Conservation (phyloP, 805 yeast genomes). For the Myxozyma kluyveri region DNA sequence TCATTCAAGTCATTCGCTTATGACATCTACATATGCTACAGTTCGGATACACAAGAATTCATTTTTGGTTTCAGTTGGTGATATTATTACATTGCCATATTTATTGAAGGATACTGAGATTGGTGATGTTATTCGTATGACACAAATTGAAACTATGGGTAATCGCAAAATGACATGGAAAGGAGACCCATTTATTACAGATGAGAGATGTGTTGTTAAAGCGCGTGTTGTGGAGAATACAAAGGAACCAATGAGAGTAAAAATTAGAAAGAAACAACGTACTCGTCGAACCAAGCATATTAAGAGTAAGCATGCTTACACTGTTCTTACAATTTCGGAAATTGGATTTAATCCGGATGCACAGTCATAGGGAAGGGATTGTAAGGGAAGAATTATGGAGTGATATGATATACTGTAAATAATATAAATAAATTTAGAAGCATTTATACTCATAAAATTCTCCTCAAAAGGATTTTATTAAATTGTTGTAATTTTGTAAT, state of each 20-base stretch:
- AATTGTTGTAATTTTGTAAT: too few species aligned
- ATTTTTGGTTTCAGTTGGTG: conserved; percentile 89
- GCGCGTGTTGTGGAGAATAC: conserved; percentile 33
- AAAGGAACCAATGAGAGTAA: conserved; percentile 30
- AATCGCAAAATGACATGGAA: conserved; percentile 74
- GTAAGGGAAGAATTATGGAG: too few species aligned
- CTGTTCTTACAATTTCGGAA: conserved; percentile 31
- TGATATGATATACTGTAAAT: too few species aligned
- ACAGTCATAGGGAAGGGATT: too few species aligned
- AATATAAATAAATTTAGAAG: too few species aligned
- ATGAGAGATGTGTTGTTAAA: conserved; percentile 31
- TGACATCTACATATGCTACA: conserved; percentile 67
- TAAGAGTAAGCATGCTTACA: conserved; percentile 30
- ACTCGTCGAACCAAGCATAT: conserved; percentile 27
- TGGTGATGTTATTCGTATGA: conserved; percentile 76
- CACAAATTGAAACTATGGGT: conserved; percentile 78
- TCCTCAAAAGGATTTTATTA: not conserved
- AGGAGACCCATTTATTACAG: conserved; percentile 52
- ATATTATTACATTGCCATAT: conserved; percentile 74
- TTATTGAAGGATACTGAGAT: conserved; percentile 70
- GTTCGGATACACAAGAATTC: conserved; percentile 79
- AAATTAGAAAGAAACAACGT: conserved; percentile 28
- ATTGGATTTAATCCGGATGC: conserved; percentile 20
- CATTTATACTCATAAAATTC: not conserved
- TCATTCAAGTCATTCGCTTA: conserved; percentile 9